A percentile compares a stretch with the other conserved stretches of the same genome.
Conservation (phyloP, 176 grass and related monocot genomes). For the Triticum dicoccoides region DNA sequence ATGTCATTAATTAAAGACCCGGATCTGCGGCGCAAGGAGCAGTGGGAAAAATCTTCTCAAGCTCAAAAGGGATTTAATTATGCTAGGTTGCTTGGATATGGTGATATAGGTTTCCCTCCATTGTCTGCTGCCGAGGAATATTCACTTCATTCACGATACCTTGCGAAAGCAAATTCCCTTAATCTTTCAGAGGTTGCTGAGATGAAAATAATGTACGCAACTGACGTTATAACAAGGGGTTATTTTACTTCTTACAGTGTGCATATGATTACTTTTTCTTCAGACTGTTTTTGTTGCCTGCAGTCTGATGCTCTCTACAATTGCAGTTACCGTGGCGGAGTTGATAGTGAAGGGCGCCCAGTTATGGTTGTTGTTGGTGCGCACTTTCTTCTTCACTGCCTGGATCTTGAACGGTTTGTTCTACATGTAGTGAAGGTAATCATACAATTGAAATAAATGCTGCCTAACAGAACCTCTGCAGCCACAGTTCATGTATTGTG, state of each 20-base stretch:
- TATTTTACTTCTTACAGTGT: background rate
- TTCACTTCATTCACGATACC: slow-evolving; percentile 95
- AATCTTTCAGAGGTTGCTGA: slow-evolving; percentile 98
- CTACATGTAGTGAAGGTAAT: slow-evolving; percentile 92
- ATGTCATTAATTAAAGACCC: slow-evolving; percentile 99
- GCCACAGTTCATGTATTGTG: background rate
- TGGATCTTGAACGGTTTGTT: slow-evolving; percentile 94
- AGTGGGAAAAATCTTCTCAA: slow-evolving; percentile 77
- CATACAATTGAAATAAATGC: background rate
- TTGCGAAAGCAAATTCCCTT: slow-evolving; percentile 95
- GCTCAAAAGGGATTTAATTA: slow-evolving; percentile 90
- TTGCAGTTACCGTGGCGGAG: slow-evolving; percentile 80
- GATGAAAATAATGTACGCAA: slow-evolving; percentile 96
- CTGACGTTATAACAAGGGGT: background rate
- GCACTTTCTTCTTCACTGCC: slow-evolving; percentile 93
- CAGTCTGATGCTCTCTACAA: slow-evolving; percentile 14
- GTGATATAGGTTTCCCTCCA: slow-evolving; percentile 74
- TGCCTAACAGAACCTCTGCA: background rate
- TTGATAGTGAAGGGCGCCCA: slow-evolving; percentile 82
- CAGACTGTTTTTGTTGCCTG: background rate
- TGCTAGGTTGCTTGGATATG: slow-evolving; percentile 87
- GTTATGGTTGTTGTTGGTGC: slow-evolving; percentile 96
- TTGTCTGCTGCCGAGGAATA: slow-evolving; percentile 96
- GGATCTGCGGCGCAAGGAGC: slow-evolving; percentile 67
- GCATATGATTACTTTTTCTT: background rate